phyloP scores from a whole-genome alignment of 73 alveolate genomes.

The Paramecium bursaria region DNA sequence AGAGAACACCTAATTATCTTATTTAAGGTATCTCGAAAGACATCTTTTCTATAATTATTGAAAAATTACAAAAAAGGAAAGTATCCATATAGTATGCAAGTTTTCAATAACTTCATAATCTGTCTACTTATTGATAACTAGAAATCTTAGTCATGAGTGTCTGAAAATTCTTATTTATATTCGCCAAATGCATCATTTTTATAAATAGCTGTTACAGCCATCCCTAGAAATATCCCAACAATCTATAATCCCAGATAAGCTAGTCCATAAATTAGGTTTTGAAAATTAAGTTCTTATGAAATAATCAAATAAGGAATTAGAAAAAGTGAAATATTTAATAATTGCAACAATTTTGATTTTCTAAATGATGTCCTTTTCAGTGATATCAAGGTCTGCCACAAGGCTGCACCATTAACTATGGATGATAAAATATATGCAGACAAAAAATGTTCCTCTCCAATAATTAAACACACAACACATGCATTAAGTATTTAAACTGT shows the following conservation, averaged over 20 bases:
- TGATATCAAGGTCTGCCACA: conserved; percentile 32
- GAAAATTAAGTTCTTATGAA: not conserved
- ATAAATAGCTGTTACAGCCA: conserved; percentile 9
- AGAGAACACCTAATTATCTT: too few species aligned
- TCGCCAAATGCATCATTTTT: conserved; percentile 45
- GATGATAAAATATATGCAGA: not conserved
- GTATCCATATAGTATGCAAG: conserved; percentile 2
- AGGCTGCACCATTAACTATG: conserved; percentile 11
- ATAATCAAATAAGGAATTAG: not conserved
- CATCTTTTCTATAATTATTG: not conserved
- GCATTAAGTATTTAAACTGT: not conserved
- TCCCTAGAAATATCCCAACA: conserved; percentile 15
- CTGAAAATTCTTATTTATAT: conserved; percentile 22
- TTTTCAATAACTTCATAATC: too few species aligned
- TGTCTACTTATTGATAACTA: not conserved
- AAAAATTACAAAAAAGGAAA: conserved; percentile 21
- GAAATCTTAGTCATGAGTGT: not conserved
- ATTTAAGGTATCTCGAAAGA: not conserved
- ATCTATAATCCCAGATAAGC: not conserved
- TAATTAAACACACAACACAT: not conserved
- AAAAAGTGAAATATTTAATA: not conserved
- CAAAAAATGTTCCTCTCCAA: conserved; percentile 8
- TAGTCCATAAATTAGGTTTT: not conserved
- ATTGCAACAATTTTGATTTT: conserved; percentile 4
- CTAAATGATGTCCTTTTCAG: conserved; percentile 24